Evolutionary conservation across 805 yeast genomes (phyloP).

Genomic region (Teunomyces cretensis): DNA sequence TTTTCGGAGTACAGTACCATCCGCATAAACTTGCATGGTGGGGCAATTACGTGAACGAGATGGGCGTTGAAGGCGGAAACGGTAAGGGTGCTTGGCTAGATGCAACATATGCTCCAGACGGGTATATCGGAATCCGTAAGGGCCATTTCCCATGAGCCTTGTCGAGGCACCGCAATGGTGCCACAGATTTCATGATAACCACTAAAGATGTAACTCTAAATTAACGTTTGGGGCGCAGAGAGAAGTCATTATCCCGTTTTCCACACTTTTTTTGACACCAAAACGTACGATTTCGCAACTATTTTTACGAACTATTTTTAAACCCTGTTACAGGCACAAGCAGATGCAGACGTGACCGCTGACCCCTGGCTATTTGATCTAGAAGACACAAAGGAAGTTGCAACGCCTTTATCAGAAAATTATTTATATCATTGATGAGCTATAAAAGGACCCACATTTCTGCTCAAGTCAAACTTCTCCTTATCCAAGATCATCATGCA

Average conservation of each 20-base stretch:
- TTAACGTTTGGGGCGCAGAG: no score
- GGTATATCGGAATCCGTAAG: conserved; percentile 30
- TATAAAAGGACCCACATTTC: neutral
- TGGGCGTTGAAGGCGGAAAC: conserved; percentile 17
- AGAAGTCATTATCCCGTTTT: no score
- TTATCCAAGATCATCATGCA: neutral
- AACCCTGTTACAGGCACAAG: no score
- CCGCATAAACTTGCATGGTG: conserved; percentile 17
- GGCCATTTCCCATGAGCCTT: conserved; percentile 15
- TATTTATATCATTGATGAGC: neutral
- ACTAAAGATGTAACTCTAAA: neutral
- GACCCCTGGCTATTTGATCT: no score
- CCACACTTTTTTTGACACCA: no score
- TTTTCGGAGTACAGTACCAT: conserved; percentile 13
- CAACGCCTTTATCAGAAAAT: neutral
- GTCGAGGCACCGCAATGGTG: neutral
- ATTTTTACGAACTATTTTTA: no score
- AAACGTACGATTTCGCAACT: no score
- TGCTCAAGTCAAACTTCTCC: neutral
- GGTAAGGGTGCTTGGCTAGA: conserved; percentile 25
- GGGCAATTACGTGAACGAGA: conserved; percentile 19
- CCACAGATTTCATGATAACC: neutral
- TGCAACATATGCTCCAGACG: conserved; percentile 23
- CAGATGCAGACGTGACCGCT: no score
- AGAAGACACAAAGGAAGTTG: neutral